Percentiles rank a stretch among this genome's conserved stretches.
Evolutionary conservation across 2,329 filamentous ascomycete genomes (phyloP).

Genomic region (Colletotrichum phormii): DNA sequence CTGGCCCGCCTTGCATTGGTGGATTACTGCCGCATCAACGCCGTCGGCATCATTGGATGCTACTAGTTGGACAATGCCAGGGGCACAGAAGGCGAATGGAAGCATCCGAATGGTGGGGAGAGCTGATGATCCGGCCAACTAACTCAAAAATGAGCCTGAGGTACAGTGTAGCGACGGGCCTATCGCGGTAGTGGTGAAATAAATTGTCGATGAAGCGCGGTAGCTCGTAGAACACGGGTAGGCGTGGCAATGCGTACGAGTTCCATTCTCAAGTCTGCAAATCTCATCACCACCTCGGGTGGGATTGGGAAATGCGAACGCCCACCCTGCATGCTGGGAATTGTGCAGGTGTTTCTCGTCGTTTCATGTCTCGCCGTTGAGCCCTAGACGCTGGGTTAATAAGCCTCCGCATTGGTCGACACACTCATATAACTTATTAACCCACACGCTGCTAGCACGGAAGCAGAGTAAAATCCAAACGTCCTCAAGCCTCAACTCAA

Average conservation of each 20-base stretch:
- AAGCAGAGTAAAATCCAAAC: constrained; percentile 12
- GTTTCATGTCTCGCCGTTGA: constrained; percentile 31
- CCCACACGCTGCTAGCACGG: constrained; percentile 9
- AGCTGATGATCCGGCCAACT: background rate
- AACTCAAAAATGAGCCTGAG: background rate
- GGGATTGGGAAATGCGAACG: constrained; percentile 18
- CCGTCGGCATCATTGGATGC: constrained; percentile 18
- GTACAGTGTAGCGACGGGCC: background rate
- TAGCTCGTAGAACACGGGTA: background rate
- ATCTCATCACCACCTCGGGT: constrained; percentile 2
- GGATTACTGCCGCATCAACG: constrained; percentile 26
- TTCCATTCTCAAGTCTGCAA: constrained; percentile 3
- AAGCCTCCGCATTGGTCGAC: constrained; percentile 17
- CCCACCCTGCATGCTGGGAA: constrained; percentile 13
- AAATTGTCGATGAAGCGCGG: background rate
- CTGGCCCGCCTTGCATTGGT: constrained; percentile 27
- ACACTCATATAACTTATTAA: constrained; percentile 10
- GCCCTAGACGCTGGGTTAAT: constrained; percentile 3
- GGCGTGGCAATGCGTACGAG: constrained; percentile 1
- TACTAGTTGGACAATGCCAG: constrained; percentile 3
- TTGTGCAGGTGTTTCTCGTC: constrained; percentile 21
- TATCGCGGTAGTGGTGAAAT: constrained; percentile 3
- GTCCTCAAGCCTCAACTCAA: background rate
- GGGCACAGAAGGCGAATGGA: constrained; percentile 26
- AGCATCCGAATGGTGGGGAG: constrained; percentile 32